A percentile compares a stretch with the other conserved stretches of the same genome.
phyloP scores from a whole-genome alignment of 495 filamentous ascomycete genomes.

The Xylaria cubensis region DNA sequence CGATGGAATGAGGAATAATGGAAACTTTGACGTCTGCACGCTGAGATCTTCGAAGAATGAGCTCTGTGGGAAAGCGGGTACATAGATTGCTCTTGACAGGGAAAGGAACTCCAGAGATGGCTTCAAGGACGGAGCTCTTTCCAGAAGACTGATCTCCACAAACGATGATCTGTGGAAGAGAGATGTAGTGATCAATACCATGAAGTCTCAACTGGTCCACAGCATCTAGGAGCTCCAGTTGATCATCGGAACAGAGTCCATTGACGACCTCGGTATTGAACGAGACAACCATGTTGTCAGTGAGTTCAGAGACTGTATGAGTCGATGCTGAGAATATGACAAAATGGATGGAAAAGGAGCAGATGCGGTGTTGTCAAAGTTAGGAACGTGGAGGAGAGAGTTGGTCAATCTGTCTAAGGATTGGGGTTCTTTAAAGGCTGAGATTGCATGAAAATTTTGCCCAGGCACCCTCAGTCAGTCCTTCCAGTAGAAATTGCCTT shows the following conservation, averaged over 20 bases:
- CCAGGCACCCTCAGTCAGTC: too few species aligned
- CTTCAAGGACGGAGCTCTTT: slow-evolving; percentile 73
- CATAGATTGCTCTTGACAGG: slow-evolving; percentile 60
- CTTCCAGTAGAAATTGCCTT: too few species aligned
- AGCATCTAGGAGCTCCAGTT: slow-evolving; percentile 58
- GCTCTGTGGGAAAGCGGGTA: slow-evolving; percentile 69
- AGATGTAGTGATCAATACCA: slow-evolving; percentile 62
- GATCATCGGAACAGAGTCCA: slow-evolving; percentile 41
- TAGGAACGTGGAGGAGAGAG: too few species aligned
- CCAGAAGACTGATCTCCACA: slow-evolving; percentile 69
- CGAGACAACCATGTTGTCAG: slow-evolving; percentile 18
- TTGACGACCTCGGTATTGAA: slow-evolving; percentile 26
- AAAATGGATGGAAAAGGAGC: too few species aligned
- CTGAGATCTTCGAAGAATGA: slow-evolving; percentile 55
- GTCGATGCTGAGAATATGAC: neutral
- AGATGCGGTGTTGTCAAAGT: too few species aligned
- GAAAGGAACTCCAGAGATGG: slow-evolving; percentile 68
- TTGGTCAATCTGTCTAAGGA: too few species aligned
- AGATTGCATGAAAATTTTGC: too few species aligned
- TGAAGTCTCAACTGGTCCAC: slow-evolving; percentile 60
- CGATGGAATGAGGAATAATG: slow-evolving; percentile 46
- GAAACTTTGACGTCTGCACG: slow-evolving; percentile 47
- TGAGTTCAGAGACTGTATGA: neutral
- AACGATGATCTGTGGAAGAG: slow-evolving; percentile 67
- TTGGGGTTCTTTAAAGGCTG: too few species aligned